Base-by-base conservation (phyloP, 2,329 filamentous ascomycete species). In the Penicillium sp. region DNA sequence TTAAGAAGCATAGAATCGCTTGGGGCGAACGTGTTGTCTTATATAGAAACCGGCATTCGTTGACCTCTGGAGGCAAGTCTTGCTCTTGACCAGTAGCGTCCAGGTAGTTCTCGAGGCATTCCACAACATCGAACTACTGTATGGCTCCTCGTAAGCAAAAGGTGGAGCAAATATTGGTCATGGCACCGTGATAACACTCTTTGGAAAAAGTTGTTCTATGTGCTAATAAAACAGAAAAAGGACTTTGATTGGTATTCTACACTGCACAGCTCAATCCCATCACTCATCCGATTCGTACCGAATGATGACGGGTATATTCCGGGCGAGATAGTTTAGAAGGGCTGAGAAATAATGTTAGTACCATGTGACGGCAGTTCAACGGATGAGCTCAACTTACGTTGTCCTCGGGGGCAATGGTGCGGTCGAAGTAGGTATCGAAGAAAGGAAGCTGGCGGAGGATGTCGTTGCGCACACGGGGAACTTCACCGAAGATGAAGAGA, bases 401-500 rank as follows among this genome's bases (percentile, higher is more conserved):
- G 74, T 87, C 84, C 78, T 86, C 83, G 18, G 84, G 81, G 57
- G 84, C 73, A 61, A 87, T 75, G 70, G 82, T 79, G 58, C 78
- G 74, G 65, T 81, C 73, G 69, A 80, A 86, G 73, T 82, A 84
- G 51, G 72, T 69, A 58, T 81, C 81, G 47, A 87, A 73, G 61
- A 85, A 70, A 6, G 84, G 84, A 24, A 86, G 65, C 74, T 84
- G 81, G 72, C 80, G 77, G 69, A 85, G 77, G 61, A 87, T 83
- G 68, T 87, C 84, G 64, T 81, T 78, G 67, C 83, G 77, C 43
- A 88, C 82, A 66, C 79, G 80, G 55, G 84, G 84, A 24, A 87
- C 78, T 64, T 85, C 84, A 64, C 82, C 81, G 74, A 87, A 83
- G 79, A 87, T 84, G 77, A 83, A 86, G 63, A 87, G 69, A 36